Base-by-base conservation (phyloP, 305 asterid species). In the Fraxinus nigra region DNA sequence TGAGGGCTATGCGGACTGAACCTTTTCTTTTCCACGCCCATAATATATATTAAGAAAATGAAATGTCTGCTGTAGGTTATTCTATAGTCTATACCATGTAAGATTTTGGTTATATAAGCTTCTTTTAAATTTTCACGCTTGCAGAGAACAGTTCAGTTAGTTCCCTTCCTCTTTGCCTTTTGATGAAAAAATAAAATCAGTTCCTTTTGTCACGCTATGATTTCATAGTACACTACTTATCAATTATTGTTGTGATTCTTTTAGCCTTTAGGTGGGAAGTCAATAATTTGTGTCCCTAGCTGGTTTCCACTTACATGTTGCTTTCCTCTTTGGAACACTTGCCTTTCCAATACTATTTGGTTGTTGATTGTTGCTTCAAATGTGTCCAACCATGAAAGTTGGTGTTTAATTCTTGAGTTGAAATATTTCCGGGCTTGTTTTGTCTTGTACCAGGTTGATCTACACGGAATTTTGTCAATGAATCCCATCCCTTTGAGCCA, bases 401-500 rank as follows among this genome's bases (percentile, higher is more conserved):
- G 74, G 20, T 28, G 74, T 10, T 3, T 67, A 20, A 65, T 30
- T 69, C 40, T 28, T 28, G 18, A 28, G 40, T 32, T 7, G 40
- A 69, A n/a, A 32, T 69, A 30, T 30, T 69, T 69, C 24, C 22
- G 40, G 20, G 38, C 54, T 10, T 48, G 77, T 33, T 76, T 43
- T 48, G 20, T 24, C 56, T 73, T 30, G 76, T 54, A 38, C 75
- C 76, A 67, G 54, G 89, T 87, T 74, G 88, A 87, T 82, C 82
- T 85, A 81, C 85, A 54, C 6, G 77, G 84, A 11, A 78, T 88
- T 6, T 56, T 88, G 81, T 67, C 85, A 6, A 65, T 76, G 82
- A 76, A 56, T 79, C 90, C 89, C 14, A 72, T 87, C 9, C 82
- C 89, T n/a, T 37, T 89, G 82, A 89, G 91, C 70, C 92, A 89